Conservation (phyloP, 257 asterid species). For the Paulownia fortunei region DNA sequence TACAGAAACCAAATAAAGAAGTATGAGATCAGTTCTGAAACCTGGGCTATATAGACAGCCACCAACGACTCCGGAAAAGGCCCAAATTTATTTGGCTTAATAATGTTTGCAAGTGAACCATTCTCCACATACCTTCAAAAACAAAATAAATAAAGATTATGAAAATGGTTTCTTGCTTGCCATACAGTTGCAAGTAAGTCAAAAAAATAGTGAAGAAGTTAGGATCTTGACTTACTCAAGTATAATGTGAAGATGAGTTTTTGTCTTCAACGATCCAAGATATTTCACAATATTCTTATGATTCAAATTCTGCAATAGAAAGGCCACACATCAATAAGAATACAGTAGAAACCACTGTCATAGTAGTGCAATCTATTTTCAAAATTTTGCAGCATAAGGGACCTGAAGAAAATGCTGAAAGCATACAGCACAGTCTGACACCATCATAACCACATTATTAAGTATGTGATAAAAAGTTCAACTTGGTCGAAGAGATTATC, state of each 20-base stretch:
- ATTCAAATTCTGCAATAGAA: slow-evolving; percentile 80
- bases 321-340: slow-evolving; percentile 29
- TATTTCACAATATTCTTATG: slow-evolving; percentile 97
- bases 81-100: slow-evolving; percentile 97
- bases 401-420: slow-evolving; percentile 3
- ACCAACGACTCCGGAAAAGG: slow-evolving; percentile 99
- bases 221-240: slow-evolving; percentile 73
- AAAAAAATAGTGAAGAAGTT: slow-evolving; percentile 23
- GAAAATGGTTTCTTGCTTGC: not conserved
- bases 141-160: slow-evolving; percentile 17
- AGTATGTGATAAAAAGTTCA: slow-evolving; percentile 6
- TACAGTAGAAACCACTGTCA: slow-evolving; percentile 20
- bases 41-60: slow-evolving; percentile 97
- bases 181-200: slow-evolving; percentile 17
- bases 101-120: slow-evolving; percentile 96
- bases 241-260: slow-evolving; percentile 92
- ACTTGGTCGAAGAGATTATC: not conserved
- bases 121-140: slow-evolving; percentile 92
- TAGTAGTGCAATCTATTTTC: not conserved
- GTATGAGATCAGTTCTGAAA: slow-evolving; percentile 39
- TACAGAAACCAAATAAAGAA: slow-evolving; percentile 20
- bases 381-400: slow-evolving; percentile 13
- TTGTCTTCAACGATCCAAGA: slow-evolving; percentile 96
- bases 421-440: not conserved
- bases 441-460: slow-evolving; percentile 6